Evolutionary conservation across 805 yeast genomes (phyloP), one percentile per base, ranked within the genome.

Genomic region (Cyberlindnera japonica): DNA sequence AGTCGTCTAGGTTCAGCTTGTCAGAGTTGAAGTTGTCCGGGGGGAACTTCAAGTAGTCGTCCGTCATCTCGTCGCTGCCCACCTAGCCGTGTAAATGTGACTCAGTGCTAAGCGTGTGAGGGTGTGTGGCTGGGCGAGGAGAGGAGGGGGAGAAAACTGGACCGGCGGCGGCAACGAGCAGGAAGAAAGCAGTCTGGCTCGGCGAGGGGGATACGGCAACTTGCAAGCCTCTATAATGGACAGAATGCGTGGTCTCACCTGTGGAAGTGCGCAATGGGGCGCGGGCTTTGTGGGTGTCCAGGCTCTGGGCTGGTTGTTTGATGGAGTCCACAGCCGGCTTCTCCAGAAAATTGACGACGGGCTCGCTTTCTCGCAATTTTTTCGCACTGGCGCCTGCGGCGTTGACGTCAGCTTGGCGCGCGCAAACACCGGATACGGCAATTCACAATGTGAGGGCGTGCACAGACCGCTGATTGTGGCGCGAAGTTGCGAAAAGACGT

Each of bases 41-140:
- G 18, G 49, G 44, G 30, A 54, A 52, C 40, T 48, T 50, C 29
- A 53, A 40, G 42, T 44, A 54, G 15, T 55, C 58, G 33, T 57
- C 61, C 11, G 51, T 36, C 57, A 52, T 57, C 9, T 14, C 3
- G 24, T 16, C 13, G 16, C 6, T 17, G 14, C 22, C 22, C n/a
- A n/a, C n/a, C n/a, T n/a, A n/a, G n/a, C n/a, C n/a, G n/a, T n/a
- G n/a, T n/a, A n/a, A n/a, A n/a, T 7, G 20, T 17, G 30, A 27
- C 30, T 27, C 30, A 21, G 29, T 13, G 7, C 12, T 17, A 23
- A 6, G 22, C 23, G 33, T 10, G 17, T 14, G 14, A n/a, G 5
- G 33, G 12, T 28, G 31, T 5, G 7, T 5, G 7, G 19, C 19
- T 38, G 36, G 20, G 33, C 28, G 25, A n/a, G 26, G 16, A 19